Conservation (phyloP, 306 rosid genomes). For the Arachis stenosperma region DNA sequence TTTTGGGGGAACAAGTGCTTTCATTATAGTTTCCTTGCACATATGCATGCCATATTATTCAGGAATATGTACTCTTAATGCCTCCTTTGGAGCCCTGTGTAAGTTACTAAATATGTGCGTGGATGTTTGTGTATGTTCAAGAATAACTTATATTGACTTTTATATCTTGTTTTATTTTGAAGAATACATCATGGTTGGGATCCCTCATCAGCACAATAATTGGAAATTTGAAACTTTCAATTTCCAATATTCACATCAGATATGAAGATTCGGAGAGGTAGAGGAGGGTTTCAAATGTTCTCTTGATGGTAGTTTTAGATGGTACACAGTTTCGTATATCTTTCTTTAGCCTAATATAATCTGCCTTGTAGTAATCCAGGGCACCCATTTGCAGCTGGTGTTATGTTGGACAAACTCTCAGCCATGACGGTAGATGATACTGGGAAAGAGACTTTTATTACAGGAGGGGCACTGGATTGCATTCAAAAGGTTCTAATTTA, state of each 20-base stretch:
- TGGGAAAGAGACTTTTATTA: slow-evolving; percentile 85
- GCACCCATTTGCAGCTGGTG: slow-evolving; percentile 92
- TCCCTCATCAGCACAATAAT: slow-evolving; percentile 88
- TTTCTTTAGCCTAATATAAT: slow-evolving; percentile 41
- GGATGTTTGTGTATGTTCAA: slow-evolving; percentile 24
- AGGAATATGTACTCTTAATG: slow-evolving; percentile 12
- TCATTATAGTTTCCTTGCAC: slow-evolving; percentile 25
- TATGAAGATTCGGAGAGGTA: slow-evolving; percentile 96
- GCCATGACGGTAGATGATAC: slow-evolving; percentile 87
- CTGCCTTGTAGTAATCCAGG: slow-evolving; percentile 86
- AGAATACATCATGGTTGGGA: slow-evolving; percentile 97
- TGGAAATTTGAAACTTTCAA: slow-evolving; percentile 94
- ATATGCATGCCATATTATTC: background rate
- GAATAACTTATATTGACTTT: slow-evolving; percentile 40
- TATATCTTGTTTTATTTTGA: slow-evolving; percentile 28
- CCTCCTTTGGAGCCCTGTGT: slow-evolving; percentile 16
- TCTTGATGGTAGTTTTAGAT: slow-evolving; percentile 19
- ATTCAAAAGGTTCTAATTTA: slow-evolving; percentile 72
- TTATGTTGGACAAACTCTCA: slow-evolving; percentile 85
- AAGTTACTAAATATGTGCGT: slow-evolving; percentile 11
- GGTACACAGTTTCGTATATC: slow-evolving; percentile 9
- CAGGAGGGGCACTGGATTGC: slow-evolving; percentile 82
- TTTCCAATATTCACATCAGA: slow-evolving; percentile 94
- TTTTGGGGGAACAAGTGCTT: slow-evolving; percentile 11
- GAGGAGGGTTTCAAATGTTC: slow-evolving; percentile 23